phyloP scores from a whole-genome alignment of 768 basidiomycete species.

The Suillus weaverae region DNA sequence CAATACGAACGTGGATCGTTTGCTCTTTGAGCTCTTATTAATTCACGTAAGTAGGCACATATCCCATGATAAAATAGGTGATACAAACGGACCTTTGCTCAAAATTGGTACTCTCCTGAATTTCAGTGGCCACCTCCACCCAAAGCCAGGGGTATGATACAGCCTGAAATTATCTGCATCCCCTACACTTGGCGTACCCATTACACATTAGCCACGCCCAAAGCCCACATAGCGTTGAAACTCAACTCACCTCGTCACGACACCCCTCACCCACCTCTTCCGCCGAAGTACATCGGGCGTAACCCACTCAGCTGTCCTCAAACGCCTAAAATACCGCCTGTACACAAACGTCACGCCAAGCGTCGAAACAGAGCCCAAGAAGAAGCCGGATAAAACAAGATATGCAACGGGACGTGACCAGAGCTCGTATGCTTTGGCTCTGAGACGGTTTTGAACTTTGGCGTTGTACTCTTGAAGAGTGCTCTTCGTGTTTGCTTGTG shows the following conservation, averaged over 20 bases:
- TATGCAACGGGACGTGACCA: not conserved
- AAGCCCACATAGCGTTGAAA: not conserved
- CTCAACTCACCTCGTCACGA: constrained; percentile 71
- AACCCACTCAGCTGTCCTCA: constrained; percentile 68
- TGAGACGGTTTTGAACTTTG: not conserved
- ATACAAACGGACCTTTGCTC: constrained; percentile 48
- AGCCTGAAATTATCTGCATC: constrained; percentile 85
- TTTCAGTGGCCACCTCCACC: constrained; percentile 74
- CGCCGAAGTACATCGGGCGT: constrained; percentile 59
- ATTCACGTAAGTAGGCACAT: not conserved
- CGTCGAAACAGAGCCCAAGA: constrained; percentile 41
- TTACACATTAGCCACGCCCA: not conserved
- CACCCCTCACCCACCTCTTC: constrained; percentile 72
- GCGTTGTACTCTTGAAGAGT: not conserved
- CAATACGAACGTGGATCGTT: constrained; percentile 86
- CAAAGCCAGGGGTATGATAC: constrained; percentile 80
- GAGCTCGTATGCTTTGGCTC: not conserved
- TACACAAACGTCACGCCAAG: constrained; percentile 40
- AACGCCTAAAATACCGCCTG: constrained; percentile 54
- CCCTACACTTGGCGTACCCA: constrained; percentile 55
- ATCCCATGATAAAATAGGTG: not conserved
- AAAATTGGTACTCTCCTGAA: constrained; percentile 61
- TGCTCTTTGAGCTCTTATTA: constrained; percentile 67
- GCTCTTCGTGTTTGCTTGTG: not conserved
- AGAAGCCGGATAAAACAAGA: constrained; percentile 36